Evolutionary conservation across 306 rosid species (phyloP), one percentile per base, ranked within the genome.

Genomic region (Trichosanthes truncata): DNA sequence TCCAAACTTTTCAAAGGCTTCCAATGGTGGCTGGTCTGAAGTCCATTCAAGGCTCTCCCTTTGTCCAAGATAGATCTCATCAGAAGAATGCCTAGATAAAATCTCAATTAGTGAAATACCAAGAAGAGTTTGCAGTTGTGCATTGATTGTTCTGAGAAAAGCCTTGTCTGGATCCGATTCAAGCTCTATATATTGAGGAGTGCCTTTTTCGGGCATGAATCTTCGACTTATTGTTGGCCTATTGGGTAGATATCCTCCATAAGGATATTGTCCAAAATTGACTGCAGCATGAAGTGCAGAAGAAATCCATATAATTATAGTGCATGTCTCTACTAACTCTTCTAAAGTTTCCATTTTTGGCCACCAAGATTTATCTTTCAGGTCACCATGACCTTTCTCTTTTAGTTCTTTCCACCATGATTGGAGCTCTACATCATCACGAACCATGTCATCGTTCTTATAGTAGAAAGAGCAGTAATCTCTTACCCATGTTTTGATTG

Each of bases 211-310:
- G 0, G 94, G 94, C 82, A 92, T 88, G 74, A 90, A 83, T 18
- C 87, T 75, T 43, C 87, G 80, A 61, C 86, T 86, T 46, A 82
- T 10, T 29, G 89, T 82, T n/a, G 93, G 97, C 0, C 95, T 89
- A 88, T 87, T 90, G 40, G 89, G 84, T 1, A 87, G 86, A 8
- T 82, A 86, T 35, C 95, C 97, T 6, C 91, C 97, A 48, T 82
- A 90, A 45, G 97, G 88, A 45, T 89, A 92, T 40, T 90, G 97
- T 51, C 95, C 97, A 21, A 90, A 92, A 69, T 92, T 92, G 71
- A 92, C 85, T 6, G 97, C 97, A 3, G 97, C 97, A 25, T 92
- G 97, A 25, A 87, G 85, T 0, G 97, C 97, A 0, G 95, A 92
- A 59, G 90, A 90, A 18, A 84, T 87, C 90, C 94, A 92, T 78